phyloP scores from a whole-genome alignment of 495 filamentous ascomycete species.

The Viridothelium virens region DNA sequence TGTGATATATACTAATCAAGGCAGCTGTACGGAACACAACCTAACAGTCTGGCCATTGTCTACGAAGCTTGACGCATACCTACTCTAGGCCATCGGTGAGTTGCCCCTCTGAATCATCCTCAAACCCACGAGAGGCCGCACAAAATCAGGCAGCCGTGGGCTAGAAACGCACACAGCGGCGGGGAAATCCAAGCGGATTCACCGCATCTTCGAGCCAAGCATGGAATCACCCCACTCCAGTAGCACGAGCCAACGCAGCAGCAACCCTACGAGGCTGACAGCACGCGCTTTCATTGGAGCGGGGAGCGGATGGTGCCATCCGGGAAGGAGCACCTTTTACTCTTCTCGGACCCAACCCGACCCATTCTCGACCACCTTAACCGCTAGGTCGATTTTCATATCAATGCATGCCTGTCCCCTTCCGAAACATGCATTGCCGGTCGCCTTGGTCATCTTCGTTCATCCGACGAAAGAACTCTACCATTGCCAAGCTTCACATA shows the following conservation, averaged over 20 bases:
- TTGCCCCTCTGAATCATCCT: neutral
- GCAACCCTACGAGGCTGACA: neutral
- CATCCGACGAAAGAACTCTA: too few relatives aligned
- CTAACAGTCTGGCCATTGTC: too few relatives aligned
- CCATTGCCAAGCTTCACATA: too few relatives aligned
- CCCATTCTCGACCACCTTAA: neutral
- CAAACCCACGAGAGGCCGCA: neutral
- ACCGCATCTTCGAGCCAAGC: conserved; percentile 2
- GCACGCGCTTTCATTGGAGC: neutral
- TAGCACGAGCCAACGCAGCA: neutral
- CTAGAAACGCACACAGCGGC: neutral
- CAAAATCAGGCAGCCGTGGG: conserved; percentile 4
- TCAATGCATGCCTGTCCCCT: neutral
- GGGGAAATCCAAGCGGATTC: neutral
- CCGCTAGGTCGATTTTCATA: neutral
- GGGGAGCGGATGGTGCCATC: neutral
- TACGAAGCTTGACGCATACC: neutral
- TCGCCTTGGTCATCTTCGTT: too few relatives aligned
- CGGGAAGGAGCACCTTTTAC: neutral
- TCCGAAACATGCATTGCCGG: too few relatives aligned
- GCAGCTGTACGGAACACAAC: neutral
- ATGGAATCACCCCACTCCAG: neutral
- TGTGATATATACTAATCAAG: neutral
- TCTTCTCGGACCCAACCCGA: too few relatives aligned
- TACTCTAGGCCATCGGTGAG: neutral